Evolutionary conservation across 306 rosid species (phyloP), one percentile per base, ranked within the genome.

Genomic region (Acacia crassicarpa): DNA sequence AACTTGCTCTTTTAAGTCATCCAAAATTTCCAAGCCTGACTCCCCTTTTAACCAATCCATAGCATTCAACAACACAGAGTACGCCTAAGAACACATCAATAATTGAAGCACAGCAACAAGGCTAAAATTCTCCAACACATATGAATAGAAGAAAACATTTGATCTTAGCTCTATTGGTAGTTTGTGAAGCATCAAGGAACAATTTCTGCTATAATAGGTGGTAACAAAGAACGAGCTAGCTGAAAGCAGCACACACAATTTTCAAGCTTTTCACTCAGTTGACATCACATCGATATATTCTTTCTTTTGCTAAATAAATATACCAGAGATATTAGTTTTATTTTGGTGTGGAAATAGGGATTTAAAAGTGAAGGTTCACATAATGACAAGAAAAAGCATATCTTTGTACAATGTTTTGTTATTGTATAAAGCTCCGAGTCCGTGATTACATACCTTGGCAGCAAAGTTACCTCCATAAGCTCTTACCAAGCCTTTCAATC

Each of bases 401-500:
- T 38, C 46, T 59, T 41, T 43, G 49, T 6, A 32, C 14, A 27
- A 38, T 23, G 40, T 43, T 49, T 51, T 46, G 25, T 56, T 25
- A 25, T 53, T 48, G 41, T 41, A 61, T 11, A 73, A 75, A 54
- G 67, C 81, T 49, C 58, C 10, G 54, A 85, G 82, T 81, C 62
- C 22, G 78, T 9, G 63, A 80, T 74, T 78, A 41, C 72, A 82
- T 86, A 93, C 99, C 99, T 95, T 95, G 81, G 96, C 99, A 72
- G 99, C 98, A 75, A 95, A 93, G 83, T 86, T 91, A 84, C 99
- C 98, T 74, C 99, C 99, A 22, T 80, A 84, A 78, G 88, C 93
- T 86, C 98, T 88, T 79, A 92, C 88, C 83, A 93, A 86, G 79
- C 87, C 96, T 83, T 95, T 95, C 82, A 95, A 82, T 81, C 99